Base-by-base conservation (phyloP, 768 basidiomycete species). In the Mycena kentingensis region DNA sequence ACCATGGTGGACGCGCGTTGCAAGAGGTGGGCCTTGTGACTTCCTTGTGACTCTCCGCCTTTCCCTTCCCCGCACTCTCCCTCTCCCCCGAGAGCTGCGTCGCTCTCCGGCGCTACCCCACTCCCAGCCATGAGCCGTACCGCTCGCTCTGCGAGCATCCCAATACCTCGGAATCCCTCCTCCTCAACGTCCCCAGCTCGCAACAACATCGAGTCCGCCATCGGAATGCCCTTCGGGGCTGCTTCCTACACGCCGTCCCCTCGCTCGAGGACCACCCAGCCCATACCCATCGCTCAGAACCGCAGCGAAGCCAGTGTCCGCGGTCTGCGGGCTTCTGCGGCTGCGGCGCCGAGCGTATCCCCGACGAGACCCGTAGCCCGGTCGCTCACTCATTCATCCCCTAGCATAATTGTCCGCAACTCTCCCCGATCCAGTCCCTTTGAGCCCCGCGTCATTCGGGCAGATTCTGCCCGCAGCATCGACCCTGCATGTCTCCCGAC, bases 381-480 rank as follows among this genome's bases (percentile, higher is more conserved):
- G 41, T 72, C 77, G n/a, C 71, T 73, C 55, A 72, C 74, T 41
- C 68, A 72, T 46, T 55, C 66, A n/a, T 70, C 63, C 10, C 51
- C 58, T 13, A 61, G 50, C 26, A 53, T 67, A 50, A 66, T 68
- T 32, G 65, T 65, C n/a, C 66, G 72, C 49, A 58, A 67, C 46
- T 64, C 65, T 35, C 66, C 67, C 49, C 74, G 60, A 44, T 64
- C 65, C 50, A 65, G 63, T 46, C 66, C 66, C 52, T 85, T 75
- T 59, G 84, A 88, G 60, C 89, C 89, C 36, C 82, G 89, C 42
- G 76, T 91, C 51, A 77, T 91, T 38, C 85, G 87, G 46, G 81
- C 76, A 16, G 75, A 77, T 47, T 68, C 75, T 34, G 61, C 75
- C 48, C 75, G 73, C 31, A 66, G 55, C 47, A 61, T 65, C n/a